Percentiles rank a stretch among this genome's conserved stretches.
phyloP scores from a whole-genome alignment of 768 basidiomycete species.

The Auriscalpium orientale region DNA sequence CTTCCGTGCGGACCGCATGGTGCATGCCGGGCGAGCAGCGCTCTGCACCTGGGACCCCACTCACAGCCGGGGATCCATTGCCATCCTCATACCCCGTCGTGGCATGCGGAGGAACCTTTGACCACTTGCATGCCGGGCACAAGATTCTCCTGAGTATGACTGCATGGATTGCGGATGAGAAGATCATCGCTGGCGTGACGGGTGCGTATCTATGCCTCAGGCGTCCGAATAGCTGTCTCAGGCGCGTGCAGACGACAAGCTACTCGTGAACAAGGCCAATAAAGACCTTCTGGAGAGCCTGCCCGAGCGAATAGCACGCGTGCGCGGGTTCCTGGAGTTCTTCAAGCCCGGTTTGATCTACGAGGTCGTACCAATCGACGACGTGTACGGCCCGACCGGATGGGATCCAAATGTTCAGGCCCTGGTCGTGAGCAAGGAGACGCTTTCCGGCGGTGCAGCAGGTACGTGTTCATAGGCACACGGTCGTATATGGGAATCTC shows the following conservation, averaged over 20 bases:
- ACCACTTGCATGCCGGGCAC: slow-evolving; percentile 95
- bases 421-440: slow-evolving; percentile 88
- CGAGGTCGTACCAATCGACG: slow-evolving; percentile 67
- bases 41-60: neutral
- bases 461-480: slow-evolving; percentile 32
- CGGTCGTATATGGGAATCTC: neutral
- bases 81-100: slow-evolving; percentile 50
- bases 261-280: slow-evolving; percentile 67
- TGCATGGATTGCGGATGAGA: slow-evolving; percentile 69
- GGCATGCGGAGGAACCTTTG: slow-evolving; percentile 94
- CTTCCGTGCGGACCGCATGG: slow-evolving; percentile 11
- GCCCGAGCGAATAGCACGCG: slow-evolving; percentile 41
- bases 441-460: slow-evolving; percentile 61
- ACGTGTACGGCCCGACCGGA: slow-evolving; percentile 89
- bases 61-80: slow-evolving; percentile 5
- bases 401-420: slow-evolving; percentile 86
- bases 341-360: slow-evolving; percentile 61
- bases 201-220: slow-evolving; percentile 35
- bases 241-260: slow-evolving; percentile 45
- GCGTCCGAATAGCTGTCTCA: neutral
- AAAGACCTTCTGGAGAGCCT: slow-evolving; percentile 61
- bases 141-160: slow-evolving; percentile 94
- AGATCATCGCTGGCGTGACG: slow-evolving; percentile 87
- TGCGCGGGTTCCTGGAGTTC: slow-evolving; percentile 61
- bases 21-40: slow-evolving; percentile 8